Conservation (phyloP, 176 grass and related monocot genomes). For the barley (Hordeum vulgare) region DNA sequence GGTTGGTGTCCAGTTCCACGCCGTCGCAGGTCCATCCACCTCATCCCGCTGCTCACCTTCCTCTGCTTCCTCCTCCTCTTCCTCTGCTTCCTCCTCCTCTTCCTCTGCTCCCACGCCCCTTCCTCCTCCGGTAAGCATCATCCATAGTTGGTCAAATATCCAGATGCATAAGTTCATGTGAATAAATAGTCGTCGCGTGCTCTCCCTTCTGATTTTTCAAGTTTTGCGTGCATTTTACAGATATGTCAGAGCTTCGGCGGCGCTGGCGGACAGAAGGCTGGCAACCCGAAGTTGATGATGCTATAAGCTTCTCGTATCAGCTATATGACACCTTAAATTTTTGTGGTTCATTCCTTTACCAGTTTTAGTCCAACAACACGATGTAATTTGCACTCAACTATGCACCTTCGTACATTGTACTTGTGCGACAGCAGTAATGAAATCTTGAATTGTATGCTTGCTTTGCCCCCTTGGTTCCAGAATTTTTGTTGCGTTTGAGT, state of each 20-base stretch:
- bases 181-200: neutral
- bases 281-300: constrained; percentile 33
- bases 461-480: neutral
- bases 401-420: neutral
- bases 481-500: neutral
- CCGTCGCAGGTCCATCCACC: constrained; percentile 51
- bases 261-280: constrained; percentile 3
- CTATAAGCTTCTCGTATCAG: neutral
- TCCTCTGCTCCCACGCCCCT: constrained; percentile 55
- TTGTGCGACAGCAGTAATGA: neutral
- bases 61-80: no score
- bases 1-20: no score
- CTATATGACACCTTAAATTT: neutral
- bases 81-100: constrained; percentile 64
- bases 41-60: constrained; percentile 59
- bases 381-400: constrained; percentile 1
- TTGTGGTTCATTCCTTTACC: no score
- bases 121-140: constrained; percentile 24
- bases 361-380: neutral
- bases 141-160: neutral
- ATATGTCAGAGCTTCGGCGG: constrained; percentile 31
- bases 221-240: neutral
- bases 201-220: neutral
- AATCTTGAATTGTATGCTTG: neutral
- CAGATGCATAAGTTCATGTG: neutral